Evolutionary conservation across 192 early-diverging fungal species (phyloP).

Genomic region (Coemansia sp.): DNA sequence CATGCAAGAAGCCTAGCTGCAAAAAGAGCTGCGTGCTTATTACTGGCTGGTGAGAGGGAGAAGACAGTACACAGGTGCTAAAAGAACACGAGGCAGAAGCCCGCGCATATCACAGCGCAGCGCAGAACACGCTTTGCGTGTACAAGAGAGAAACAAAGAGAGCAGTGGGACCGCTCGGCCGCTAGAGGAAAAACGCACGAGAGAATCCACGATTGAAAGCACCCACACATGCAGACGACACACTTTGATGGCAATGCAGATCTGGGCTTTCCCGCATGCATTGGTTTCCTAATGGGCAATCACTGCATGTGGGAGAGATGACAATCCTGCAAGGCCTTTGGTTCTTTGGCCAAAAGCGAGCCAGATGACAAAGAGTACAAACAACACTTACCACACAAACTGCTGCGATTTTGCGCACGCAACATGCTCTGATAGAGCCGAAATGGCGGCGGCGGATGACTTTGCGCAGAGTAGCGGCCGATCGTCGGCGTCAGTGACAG

Average conservation of each 20-base stretch:
- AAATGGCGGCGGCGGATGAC: constrained; percentile 1
- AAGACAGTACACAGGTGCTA: neutral
- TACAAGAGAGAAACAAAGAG: neutral
- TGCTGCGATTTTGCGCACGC: constrained; percentile 44
- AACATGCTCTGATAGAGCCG: constrained; percentile 48
- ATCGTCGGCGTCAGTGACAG: constrained; percentile 33
- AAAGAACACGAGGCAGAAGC: neutral
- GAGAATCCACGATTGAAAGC: neutral
- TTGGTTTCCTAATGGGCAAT: neutral
- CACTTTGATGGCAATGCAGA: neutral
- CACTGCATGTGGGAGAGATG: neutral
- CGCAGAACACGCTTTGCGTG: neutral
- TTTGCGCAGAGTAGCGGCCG: constrained; percentile 9
- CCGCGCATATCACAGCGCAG: neutral
- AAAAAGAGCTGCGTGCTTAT: neutral
- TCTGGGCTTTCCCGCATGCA: neutral
- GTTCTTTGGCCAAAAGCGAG: neutral
- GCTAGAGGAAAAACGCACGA: neutral
- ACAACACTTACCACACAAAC: constrained; percentile 45
- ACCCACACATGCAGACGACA: neutral
- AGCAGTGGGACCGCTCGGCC: neutral
- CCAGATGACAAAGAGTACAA: neutral
- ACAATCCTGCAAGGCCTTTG: neutral
- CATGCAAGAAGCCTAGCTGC: constrained; percentile 8
- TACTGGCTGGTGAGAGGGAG: neutral